These are phyloP conservation scores for Neurospora sp. DNA, from an alignment of 2,329 filamentous ascomycete genomes.

Conservation along the genomic window DNA sequence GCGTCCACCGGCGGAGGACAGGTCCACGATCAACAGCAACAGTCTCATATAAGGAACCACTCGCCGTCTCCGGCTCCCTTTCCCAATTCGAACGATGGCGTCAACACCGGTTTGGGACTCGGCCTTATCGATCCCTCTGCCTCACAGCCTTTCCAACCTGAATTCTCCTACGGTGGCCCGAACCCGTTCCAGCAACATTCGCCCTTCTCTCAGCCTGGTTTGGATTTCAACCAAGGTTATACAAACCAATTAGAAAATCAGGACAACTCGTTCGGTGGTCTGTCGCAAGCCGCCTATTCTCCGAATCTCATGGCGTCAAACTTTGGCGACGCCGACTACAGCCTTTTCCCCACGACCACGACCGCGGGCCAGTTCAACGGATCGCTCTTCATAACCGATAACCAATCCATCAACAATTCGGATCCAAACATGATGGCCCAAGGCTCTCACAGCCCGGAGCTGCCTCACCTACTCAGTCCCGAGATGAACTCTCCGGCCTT, in stretches of 20 bases:
- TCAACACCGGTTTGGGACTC: constrained; percentile 45
- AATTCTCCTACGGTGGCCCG: constrained; percentile 31
- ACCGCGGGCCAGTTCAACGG: constrained; percentile 49
- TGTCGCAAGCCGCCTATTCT: constrained; percentile 33
- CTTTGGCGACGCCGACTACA: constrained; percentile 49
- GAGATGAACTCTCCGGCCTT: constrained; percentile 50
- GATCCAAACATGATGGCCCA: constrained; percentile 46
- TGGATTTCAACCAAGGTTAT: constrained; percentile 34
- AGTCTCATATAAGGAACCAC: constrained; percentile 58
- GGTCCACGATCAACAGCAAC: constrained; percentile 33
- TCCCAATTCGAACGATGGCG: constrained; percentile 38
- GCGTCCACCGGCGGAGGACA: constrained; percentile 22
- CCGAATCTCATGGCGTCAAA: constrained; percentile 36
- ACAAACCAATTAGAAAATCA: constrained; percentile 32
- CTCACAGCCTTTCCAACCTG: constrained; percentile 32
- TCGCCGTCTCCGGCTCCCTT: constrained; percentile 50
- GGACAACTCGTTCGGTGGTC: constrained; percentile 30
- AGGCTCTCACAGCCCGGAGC: constrained; percentile 45
- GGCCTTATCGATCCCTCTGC: constrained; percentile 39
- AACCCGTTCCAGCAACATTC: constrained; percentile 33
- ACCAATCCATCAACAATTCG: constrained; percentile 33
- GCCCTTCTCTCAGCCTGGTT: constrained; percentile 27
- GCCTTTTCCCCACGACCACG: constrained; percentile 49
- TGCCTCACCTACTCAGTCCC: constrained; percentile 43
- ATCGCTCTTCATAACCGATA: constrained; percentile 48